These are phyloP conservation scores for Hypoxylon trugodes DNA, from an alignment of 495 filamentous ascomycete genomes.

Conservation along the genomic window DNA sequence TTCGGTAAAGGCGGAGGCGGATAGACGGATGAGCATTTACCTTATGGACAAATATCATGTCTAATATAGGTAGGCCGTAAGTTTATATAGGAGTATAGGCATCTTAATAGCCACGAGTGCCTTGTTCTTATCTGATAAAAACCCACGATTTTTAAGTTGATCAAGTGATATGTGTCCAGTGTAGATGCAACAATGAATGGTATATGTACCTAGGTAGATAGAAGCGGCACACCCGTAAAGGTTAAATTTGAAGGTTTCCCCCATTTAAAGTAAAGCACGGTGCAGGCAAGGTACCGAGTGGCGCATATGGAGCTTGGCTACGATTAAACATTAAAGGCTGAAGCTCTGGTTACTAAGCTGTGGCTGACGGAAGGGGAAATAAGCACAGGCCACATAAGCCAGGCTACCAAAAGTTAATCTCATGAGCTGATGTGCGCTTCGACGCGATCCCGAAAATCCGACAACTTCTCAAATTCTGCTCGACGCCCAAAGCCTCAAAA, in stretches of 20 bases:
- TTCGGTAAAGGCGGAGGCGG: conserved; percentile 28
- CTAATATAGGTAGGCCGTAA: conserved; percentile 1
- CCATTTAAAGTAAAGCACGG: conserved; percentile 21
- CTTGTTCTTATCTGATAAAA: too few relatives aligned
- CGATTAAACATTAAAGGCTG: too few relatives aligned
- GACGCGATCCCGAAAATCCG: conserved; percentile 36
- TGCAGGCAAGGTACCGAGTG: too few relatives aligned
- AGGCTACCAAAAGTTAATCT: conserved; percentile 18
- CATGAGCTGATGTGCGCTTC: conserved; percentile 31
- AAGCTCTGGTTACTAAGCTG: too few relatives aligned
- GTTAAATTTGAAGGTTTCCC: conserved; percentile 9
- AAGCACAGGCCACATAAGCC: conserved; percentile 29
- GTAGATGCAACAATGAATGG: background rate
- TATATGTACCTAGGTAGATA: background rate
- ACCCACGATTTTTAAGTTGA: too few relatives aligned
- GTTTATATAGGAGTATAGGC: background rate
- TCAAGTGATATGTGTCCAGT: too few relatives aligned
- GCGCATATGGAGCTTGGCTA: too few relatives aligned
- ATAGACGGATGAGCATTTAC: conserved; percentile 11
- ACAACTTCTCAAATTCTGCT: conserved; percentile 26
- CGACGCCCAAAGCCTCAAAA: conserved; percentile 24
- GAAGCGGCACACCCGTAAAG: conserved; percentile 27
- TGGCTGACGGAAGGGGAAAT: conserved; percentile 22
- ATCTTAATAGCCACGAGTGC: too few relatives aligned
- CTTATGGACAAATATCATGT: conserved; percentile 9